Percentiles rank a stretch among this genome's conserved stretches.
These are phyloP conservation scores for Acephala macrosclerotiorum DNA, from an alignment of 2,329 filamentous ascomycete genomes.

Conservation along the genomic window DNA sequence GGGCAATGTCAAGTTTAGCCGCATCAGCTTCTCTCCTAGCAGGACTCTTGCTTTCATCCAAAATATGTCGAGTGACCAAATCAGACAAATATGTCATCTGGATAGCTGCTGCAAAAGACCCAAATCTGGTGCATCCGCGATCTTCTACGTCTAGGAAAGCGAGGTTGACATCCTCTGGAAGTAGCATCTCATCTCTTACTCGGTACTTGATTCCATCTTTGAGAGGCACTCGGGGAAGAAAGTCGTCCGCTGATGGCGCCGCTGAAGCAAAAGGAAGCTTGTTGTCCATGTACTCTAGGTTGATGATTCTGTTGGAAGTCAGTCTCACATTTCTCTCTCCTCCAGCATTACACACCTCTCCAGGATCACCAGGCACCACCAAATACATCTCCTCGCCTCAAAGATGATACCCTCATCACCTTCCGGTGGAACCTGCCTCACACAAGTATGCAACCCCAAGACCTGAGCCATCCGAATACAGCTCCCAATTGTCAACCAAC, in stretches of 20 bases:
- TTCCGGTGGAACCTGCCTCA: conserved; percentile 5
- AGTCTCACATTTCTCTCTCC: background rate
- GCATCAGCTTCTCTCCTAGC: conserved; percentile 15
- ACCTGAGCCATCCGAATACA: conserved; percentile 32
- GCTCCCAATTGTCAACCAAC: conserved; percentile 28
- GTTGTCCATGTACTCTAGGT: conserved; percentile 20
- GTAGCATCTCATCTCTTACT: conserved; percentile 25
- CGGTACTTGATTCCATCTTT: conserved; percentile 14
- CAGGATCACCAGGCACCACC: conserved; percentile 31
- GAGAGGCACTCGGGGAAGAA: conserved; percentile 19
- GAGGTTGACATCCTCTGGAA: conserved; percentile 23
- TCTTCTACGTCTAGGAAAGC: background rate
- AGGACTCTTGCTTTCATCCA: conserved; percentile 8
- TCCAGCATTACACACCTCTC: conserved; percentile 27
- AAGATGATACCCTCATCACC: conserved; percentile 5
- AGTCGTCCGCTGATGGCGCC: conserved; percentile 22
- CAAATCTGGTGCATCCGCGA: conserved; percentile 23
- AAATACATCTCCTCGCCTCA: conserved; percentile 27
- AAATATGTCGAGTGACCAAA: conserved; percentile 24
- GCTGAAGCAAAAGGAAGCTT: conserved; percentile 28
- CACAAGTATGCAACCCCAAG: conserved; percentile 21
- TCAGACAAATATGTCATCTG: conserved; percentile 28
- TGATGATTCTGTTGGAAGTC: conserved; percentile 23
- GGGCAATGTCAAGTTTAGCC: conserved; percentile 20
- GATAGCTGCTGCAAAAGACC: conserved; percentile 23